Evolutionary conservation across 371 early-diverging fungal genomes (phyloP).

Genomic region (Thermomucor indicae-seudaticae): DNA sequence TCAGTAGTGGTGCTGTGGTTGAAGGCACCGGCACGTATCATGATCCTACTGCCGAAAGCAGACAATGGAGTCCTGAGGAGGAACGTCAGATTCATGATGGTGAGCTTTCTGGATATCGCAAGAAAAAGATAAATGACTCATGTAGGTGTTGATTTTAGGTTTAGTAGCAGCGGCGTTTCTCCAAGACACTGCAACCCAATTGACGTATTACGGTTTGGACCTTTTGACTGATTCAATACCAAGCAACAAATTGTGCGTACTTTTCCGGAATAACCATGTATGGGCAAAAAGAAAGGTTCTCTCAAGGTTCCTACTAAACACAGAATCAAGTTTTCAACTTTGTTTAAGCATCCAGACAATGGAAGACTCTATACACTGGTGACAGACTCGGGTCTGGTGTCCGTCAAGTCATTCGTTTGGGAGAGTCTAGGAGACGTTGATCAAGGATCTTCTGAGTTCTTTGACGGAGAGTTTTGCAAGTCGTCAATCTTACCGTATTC

Average conservation of each 20-base stretch:
- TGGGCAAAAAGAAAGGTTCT: conserved; percentile 5
- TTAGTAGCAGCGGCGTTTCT: conserved; percentile 65
- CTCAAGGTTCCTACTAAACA: background rate
- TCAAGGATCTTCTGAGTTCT: conserved; percentile 62
- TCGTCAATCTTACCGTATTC: conserved; percentile 7
- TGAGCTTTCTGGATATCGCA: no score
- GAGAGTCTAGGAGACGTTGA: conserved; percentile 71
- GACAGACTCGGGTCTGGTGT: conserved; percentile 81
- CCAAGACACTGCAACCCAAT: conserved; percentile 72
- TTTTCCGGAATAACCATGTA: conserved; percentile 93
- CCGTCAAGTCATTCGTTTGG: conserved; percentile 67
- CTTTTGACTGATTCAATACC: conserved; percentile 61
- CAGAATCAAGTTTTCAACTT: conserved; percentile 62
- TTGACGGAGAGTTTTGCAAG: conserved; percentile 55
- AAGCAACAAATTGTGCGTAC: conserved; percentile 59
- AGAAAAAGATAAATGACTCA: no score
- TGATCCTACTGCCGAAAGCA: background rate
- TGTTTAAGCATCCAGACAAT: conserved; percentile 62
- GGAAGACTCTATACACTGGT: conserved; percentile 74
- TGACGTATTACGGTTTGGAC: conserved; percentile 78
- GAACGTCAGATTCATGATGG: conserved; percentile 31
- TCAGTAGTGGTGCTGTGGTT: conserved; percentile 31
- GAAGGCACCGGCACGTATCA: conserved; percentile 14
- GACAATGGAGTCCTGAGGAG: conserved; percentile 15
- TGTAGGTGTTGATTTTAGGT: no score